Percentiles rank a stretch among this genome's conserved stretches.
Conservation (phyloP, 768 basidiomycete genomes). For the Dioszegia crocea region DNA sequence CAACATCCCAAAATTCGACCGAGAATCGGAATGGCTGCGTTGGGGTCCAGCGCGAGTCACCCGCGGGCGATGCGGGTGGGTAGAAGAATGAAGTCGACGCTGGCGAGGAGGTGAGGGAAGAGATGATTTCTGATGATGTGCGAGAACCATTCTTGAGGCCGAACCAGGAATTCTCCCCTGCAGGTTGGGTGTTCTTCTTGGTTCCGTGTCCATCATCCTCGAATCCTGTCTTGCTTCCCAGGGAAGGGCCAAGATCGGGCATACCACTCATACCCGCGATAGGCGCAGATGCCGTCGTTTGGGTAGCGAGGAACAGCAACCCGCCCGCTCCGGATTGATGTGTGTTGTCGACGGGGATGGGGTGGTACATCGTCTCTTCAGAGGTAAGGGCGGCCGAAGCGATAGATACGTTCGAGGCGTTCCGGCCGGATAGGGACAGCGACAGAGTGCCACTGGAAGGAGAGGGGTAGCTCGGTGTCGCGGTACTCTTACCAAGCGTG, state of each 20-base stretch:
- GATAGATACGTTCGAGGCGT: background rate
- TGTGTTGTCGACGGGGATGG: conserved; percentile 67
- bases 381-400: background rate
- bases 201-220: background rate
- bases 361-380: conserved; percentile 55
- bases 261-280: conserved; percentile 17
- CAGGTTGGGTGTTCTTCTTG: conserved; percentile 12
- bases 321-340: conserved; percentile 68
- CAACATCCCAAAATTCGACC: conserved; percentile 86
- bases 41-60: conserved; percentile 38
- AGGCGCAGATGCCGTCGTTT: background rate
- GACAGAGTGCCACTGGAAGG: background rate
- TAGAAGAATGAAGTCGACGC: background rate
- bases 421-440: background rate
- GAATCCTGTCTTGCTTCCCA: background rate
- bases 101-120: background rate
- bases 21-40: conserved; percentile 67
- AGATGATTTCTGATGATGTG: conserved; percentile 25
- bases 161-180: conserved; percentile 46
- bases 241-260: conserved; percentile 43
- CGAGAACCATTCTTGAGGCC: conserved; percentile 32
- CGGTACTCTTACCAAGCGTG: background rate
- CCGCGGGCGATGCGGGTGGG: background rate
- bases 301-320: conserved; percentile 19
- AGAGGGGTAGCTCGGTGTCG: background rate